These are phyloP conservation scores for Globisporangium recalcitrans DNA, from an alignment of 352 stramenopile species.

Conservation along the genomic window DNA sequence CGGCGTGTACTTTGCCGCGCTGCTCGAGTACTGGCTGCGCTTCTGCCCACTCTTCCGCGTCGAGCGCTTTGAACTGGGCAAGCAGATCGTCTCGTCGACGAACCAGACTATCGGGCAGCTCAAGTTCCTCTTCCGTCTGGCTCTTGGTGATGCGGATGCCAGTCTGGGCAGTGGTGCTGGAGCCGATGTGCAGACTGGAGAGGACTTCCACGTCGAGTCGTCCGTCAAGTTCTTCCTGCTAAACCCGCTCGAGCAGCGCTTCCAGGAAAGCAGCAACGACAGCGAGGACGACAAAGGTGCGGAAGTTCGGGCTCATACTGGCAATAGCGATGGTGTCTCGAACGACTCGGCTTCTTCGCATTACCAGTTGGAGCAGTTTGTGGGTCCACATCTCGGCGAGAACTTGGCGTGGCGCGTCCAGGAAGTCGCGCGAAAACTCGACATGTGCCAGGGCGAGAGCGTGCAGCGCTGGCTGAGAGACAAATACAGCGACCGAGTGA, in stretches of 20 bases:
- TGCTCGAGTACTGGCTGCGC: constrained; percentile 67
- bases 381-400: constrained; percentile 65
- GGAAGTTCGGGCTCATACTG: neutral
- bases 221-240: constrained; percentile 81
- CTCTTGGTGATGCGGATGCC: neutral
- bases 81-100: constrained; percentile 55
- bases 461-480: constrained; percentile 45
- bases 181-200: neutral
- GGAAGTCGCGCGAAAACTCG: constrained; percentile 63
- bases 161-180: neutral
- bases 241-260: constrained; percentile 24
- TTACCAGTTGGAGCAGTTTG: constrained; percentile 57
- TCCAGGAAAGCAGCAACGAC: neutral
- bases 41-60: constrained; percentile 41
- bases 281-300: neutral
- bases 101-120: constrained; percentile 69
- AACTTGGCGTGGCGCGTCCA: constrained; percentile 69
- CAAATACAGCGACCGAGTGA: constrained; percentile 47
- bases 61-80: constrained; percentile 42
- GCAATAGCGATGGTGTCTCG: neutral
- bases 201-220: constrained; percentile 65
- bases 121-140: constrained; percentile 63
- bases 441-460: constrained; percentile 46
- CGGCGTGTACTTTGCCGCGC: constrained; percentile 63
- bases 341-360: neutral